Evolutionary conservation across 2,329 filamentous ascomycete genomes (phyloP).

Genomic region (Emergomyces africanus): DNA sequence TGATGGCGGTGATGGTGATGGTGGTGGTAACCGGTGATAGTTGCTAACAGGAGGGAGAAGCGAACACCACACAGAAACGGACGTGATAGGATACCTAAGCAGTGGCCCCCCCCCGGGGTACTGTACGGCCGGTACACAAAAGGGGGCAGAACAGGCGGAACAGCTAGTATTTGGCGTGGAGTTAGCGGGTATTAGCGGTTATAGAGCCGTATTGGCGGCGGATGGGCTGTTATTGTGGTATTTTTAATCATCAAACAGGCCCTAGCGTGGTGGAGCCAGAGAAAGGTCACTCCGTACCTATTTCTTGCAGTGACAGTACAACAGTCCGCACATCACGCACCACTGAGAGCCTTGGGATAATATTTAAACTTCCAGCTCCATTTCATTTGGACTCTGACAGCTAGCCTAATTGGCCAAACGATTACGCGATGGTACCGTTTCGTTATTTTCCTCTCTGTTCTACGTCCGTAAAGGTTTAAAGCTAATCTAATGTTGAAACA

Average conservation of each 20-base stretch:
- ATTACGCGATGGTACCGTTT: background rate
- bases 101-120: background rate
- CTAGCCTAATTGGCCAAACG: background rate
- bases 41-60: background rate
- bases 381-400: background rate
- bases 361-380: background rate
- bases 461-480: background rate
- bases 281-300: background rate
- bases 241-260: background rate
- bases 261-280: background rate
- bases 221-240: conserved; percentile 1
- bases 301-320: background rate
- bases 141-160: background rate
- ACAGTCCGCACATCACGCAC: background rate
- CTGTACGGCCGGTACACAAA: background rate
- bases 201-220: background rate
- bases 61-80: background rate
- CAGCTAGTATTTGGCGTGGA: background rate
- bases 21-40: background rate
- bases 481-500: background rate
- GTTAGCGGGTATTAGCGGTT: background rate
- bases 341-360: background rate
- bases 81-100: background rate
- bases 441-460: background rate
- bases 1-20: conserved; percentile 3